Evolutionary conservation across 2,329 filamentous ascomycete species (phyloP).

Genomic region (Colletotrichum sp.): DNA sequence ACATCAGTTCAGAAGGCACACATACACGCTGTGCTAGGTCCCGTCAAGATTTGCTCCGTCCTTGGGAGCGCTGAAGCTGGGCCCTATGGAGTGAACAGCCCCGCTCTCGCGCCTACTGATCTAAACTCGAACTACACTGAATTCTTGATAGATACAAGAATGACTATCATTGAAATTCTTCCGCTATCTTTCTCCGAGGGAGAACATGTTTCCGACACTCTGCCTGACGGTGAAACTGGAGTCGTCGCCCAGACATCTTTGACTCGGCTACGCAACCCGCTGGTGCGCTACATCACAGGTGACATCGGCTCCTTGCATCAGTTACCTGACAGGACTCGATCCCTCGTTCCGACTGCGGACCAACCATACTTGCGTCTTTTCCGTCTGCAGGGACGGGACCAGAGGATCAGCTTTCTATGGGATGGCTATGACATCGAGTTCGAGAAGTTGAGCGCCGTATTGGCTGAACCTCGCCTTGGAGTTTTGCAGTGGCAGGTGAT

Average conservation of each 20-base stretch:
- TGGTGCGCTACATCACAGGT: slow-evolving; percentile 48
- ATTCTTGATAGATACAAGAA: slow-evolving; percentile 43
- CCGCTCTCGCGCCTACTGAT: slow-evolving; percentile 29
- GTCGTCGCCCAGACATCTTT: slow-evolving; percentile 47
- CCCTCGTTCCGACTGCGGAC: slow-evolving; percentile 24
- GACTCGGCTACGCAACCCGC: slow-evolving; percentile 44
- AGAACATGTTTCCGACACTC: not conserved
- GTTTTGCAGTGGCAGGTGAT: slow-evolving; percentile 50
- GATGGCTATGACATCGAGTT: slow-evolving; percentile 44
- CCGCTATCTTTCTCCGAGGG: slow-evolving; percentile 24
- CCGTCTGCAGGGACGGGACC: slow-evolving; percentile 45
- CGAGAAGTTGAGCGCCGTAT: slow-evolving; percentile 26
- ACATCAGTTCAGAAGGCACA: slow-evolving; percentile 34
- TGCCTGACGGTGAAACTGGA: slow-evolving; percentile 38
- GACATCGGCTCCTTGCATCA: slow-evolving; percentile 46
- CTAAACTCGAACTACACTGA: slow-evolving; percentile 25
- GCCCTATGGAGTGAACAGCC: slow-evolving; percentile 38
- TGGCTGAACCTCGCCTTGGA: slow-evolving; percentile 27
- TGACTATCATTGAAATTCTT: slow-evolving; percentile 41
- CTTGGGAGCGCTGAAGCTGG: slow-evolving; percentile 49
- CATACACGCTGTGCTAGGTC: slow-evolving; percentile 33
- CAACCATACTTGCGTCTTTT: slow-evolving; percentile 35
- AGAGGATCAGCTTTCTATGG: slow-evolving; percentile 48
- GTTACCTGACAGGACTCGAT: slow-evolving; percentile 26
- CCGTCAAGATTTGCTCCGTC: slow-evolving; percentile 42